A percentile compares a stretch with the other conserved stretches of the same genome.
Conservation (phyloP, 768 basidiomycete genomes). For the Russula earlei region DNA sequence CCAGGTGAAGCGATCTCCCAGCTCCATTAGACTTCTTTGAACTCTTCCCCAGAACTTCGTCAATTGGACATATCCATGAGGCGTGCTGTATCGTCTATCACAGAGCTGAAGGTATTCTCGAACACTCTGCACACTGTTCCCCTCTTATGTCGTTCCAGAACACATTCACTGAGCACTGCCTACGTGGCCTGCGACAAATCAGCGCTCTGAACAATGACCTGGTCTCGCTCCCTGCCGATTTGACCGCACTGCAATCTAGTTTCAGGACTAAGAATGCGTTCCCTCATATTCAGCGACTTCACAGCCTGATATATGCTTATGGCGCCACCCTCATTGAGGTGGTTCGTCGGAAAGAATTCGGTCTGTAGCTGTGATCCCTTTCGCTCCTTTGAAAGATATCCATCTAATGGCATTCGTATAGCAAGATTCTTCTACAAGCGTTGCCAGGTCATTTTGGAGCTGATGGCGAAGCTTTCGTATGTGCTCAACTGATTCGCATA, state of each 20-base stretch:
- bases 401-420: constrained; percentile 24
- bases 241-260: too few relatives aligned
- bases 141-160: constrained; percentile 16
- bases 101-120: constrained; percentile 14
- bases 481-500: too few relatives aligned
- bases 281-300: constrained; percentile 81
- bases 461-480: constrained; percentile 87
- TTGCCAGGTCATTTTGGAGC: constrained; percentile 69
- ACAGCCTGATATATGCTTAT: constrained; percentile 87
- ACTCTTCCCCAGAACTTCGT: constrained; percentile 16
- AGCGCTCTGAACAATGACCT: background rate
- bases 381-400: background rate
- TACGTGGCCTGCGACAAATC: constrained; percentile 44
- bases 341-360: constrained; percentile 83
- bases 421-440: constrained; percentile 68
- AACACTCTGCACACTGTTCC: background rate
- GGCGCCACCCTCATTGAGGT: constrained; percentile 87
- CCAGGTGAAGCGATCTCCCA: constrained; percentile 34
- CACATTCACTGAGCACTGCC: constrained; percentile 46
- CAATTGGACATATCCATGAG: constrained; percentile 16
- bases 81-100: constrained; percentile 7
- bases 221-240: too few relatives aligned
- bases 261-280: constrained; percentile 69
- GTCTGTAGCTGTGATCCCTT: constrained; percentile 33
- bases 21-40: background rate